A percentile compares a stretch with the other conserved stretches of the same genome.
Conservation (phyloP, 202 grass and related monocot genomes). For the Saccharum hybrid region DNA sequence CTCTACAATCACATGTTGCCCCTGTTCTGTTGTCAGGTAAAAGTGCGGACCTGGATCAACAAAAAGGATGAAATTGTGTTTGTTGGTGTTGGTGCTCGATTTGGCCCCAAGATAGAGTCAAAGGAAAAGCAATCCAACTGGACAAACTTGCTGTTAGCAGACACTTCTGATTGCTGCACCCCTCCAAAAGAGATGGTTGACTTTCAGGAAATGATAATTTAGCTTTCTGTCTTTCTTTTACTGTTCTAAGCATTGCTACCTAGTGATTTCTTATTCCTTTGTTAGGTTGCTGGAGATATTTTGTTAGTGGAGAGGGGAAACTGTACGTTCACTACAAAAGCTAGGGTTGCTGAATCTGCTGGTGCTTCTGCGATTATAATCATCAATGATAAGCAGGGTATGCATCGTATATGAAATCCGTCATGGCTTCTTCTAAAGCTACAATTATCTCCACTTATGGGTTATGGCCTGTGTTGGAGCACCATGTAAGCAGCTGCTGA, state of each 20-base stretch:
- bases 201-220: slow-evolving; percentile 37
- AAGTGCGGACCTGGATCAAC: slow-evolving; percentile 95
- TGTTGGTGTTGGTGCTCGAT: slow-evolving; percentile 96
- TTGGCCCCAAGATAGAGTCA: slow-evolving; percentile 81
- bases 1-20: slow-evolving; percentile 24
- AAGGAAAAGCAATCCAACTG: slow-evolving; percentile 87
- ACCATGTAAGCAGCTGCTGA: slow-evolving; percentile 18
- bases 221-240: not conserved
- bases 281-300: slow-evolving; percentile 81
- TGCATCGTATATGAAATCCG: slow-evolving; percentile 18
- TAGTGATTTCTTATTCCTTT: slow-evolving; percentile 26
- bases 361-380: slow-evolving; percentile 97
- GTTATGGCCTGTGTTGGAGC: not conserved
- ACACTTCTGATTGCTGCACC: slow-evolving; percentile 75
- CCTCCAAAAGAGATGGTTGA: slow-evolving; percentile 63
- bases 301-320: slow-evolving; percentile 77
- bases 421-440: slow-evolving; percentile 16
- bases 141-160: slow-evolving; percentile 59
- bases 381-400: slow-evolving; percentile 84
- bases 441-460: not conserved
- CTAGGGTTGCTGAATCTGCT: slow-evolving; percentile 75
- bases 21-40: slow-evolving; percentile 59
- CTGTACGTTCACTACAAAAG: slow-evolving; percentile 90
- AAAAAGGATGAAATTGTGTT: slow-evolving; percentile 68
- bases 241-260: slow-evolving; percentile 5